These are phyloP conservation scores for Gynostemma pentaphyllum DNA, from an alignment of 306 rosid genomes.

Conservation along the genomic window DNA sequence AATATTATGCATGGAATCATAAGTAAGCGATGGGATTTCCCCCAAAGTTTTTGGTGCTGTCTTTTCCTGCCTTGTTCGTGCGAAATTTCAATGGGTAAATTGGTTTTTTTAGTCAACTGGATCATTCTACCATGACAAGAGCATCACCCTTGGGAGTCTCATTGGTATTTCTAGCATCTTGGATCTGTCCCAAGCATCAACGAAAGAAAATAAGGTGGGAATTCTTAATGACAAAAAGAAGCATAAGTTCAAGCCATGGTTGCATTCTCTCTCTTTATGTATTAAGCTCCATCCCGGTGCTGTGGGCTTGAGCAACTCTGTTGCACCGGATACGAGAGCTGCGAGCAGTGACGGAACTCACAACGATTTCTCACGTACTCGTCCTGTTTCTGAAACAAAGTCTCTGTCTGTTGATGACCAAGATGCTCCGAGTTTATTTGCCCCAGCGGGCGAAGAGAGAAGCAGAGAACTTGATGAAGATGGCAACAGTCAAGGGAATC, in stretches of 20 bases:
- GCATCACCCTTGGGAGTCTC: constrained; percentile 62
- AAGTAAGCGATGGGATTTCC: neutral
- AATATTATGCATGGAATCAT: too few relatives aligned
- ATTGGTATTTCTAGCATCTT: constrained; percentile 44
- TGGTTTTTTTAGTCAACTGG: constrained; percentile 36
- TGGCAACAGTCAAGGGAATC: constrained; percentile 4
- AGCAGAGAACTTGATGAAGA: constrained; percentile 18
- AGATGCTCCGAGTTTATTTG: constrained; percentile 21
- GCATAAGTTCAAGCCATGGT: constrained; percentile 39
- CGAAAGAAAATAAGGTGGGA: constrained; percentile 29
- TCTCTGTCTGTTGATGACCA: constrained; percentile 18
- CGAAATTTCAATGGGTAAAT: constrained; percentile 8
- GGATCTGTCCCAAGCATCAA: constrained; percentile 42
- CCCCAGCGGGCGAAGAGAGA: constrained; percentile 13
- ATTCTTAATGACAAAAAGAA: constrained; percentile 26
- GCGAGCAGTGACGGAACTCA: constrained; percentile 9
- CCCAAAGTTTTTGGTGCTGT: neutral
- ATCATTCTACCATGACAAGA: constrained; percentile 46
- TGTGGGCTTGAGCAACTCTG: constrained; percentile 36
- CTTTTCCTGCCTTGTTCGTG: neutral
- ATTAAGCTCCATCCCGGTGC: constrained; percentile 48
- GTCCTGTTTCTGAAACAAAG: constrained; percentile 12
- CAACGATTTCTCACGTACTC: constrained; percentile 9
- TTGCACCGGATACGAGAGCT: constrained; percentile 49
- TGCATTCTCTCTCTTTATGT: constrained; percentile 54